Base-by-base conservation (phyloP, 1,139 yeast species). In the Candida labiduridarum region DNA sequence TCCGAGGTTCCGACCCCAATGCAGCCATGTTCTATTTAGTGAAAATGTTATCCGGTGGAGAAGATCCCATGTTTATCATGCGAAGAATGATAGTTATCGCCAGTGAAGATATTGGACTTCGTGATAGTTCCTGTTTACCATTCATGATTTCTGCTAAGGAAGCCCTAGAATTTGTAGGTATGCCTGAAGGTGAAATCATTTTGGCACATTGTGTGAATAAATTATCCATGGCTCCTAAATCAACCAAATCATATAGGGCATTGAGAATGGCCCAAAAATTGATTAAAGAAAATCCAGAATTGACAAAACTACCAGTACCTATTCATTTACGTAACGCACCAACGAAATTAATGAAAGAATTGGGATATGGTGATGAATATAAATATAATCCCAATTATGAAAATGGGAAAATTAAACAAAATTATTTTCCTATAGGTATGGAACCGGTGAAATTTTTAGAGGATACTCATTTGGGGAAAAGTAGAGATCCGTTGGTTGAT, bases 121-220 rank as follows among this genome's bases (percentile, higher is more conserved):
- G 88, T 10, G 98, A 95, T 65, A 89, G 92, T 50, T 68, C 87
- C 0, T 85, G 96, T 59, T 70, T 95, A 41, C 96, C 98, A 1
- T 85, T 94, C 68, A 94, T 96, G 1, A 79, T 89, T 2, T 85
- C 97, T 0, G 83, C 96, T 0, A 89, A 87, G 63, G 90, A 89
- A 47, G 92, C 97, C 0, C 83, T 89, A 4, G 95, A 90, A 68
- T 90, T 88, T 67, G 79, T 94, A n/a, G 99, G 99, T 0, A 78
- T 94, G 80, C 99, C 99, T 0, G 99, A 95, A 63, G 96, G 96
- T 2, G 97, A 94, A 63, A 77, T 89, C 34, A 84, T 91, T 2
- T 70, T 94, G 45, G 99, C 94, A 0, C 99, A 94, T 59, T 90
- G 97, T 66, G 92, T 96, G 1, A 91, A 88, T 31, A 88, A 91